A percentile compares a stretch with the other conserved stretches of the same genome.
These are phyloP conservation scores for Allium sativum DNA, from an alignment of 106 monocot genomes.

Conservation along the genomic window DNA sequence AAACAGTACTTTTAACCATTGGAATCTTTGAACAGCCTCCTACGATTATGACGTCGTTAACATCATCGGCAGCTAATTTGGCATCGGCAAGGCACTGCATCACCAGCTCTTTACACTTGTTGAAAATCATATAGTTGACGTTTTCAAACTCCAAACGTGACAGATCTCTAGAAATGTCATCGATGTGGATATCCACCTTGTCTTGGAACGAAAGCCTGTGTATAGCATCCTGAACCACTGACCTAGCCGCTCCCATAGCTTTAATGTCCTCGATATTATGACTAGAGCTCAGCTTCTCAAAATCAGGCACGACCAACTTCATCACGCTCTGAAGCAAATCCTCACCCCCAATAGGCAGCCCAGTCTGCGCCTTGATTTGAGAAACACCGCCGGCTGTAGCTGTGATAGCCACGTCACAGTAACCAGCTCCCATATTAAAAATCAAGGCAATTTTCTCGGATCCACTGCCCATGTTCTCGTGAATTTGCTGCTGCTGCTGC, in stretches of 20 bases:
- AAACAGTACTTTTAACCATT: conserved; percentile 31
- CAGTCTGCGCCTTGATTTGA: conserved; percentile 53
- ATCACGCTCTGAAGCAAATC: conserved; percentile 57
- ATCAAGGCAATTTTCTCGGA: conserved; percentile 62
- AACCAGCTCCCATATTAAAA: conserved; percentile 87
- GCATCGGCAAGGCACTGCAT: conserved; percentile 51
- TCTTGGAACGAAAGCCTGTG: conserved; percentile 39
- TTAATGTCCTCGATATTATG: conserved; percentile 26
- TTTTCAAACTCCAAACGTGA: conserved; percentile 41
- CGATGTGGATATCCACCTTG: conserved; percentile 32
- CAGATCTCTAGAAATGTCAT: conserved; percentile 28
- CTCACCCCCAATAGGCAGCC: conserved; percentile 57
- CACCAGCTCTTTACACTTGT: conserved; percentile 40
- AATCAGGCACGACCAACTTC: conserved; percentile 36
- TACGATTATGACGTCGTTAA: conserved; percentile 64
- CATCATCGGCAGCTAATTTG: conserved; percentile 36
- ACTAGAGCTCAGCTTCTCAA: conserved; percentile 22
- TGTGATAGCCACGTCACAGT: conserved; percentile 61
- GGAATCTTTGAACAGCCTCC: conserved; percentile 69
- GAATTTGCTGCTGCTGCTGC: conserved; percentile 24
- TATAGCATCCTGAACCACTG: conserved; percentile 43
- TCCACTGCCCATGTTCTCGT: conserved; percentile 45
- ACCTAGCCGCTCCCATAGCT: conserved; percentile 32
- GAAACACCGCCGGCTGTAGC: conserved; percentile 75
- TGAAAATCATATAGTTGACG: conserved; percentile 30